phyloP scores from a whole-genome alignment of 495 filamentous ascomycete genomes.

The Tuber borchii region DNA sequence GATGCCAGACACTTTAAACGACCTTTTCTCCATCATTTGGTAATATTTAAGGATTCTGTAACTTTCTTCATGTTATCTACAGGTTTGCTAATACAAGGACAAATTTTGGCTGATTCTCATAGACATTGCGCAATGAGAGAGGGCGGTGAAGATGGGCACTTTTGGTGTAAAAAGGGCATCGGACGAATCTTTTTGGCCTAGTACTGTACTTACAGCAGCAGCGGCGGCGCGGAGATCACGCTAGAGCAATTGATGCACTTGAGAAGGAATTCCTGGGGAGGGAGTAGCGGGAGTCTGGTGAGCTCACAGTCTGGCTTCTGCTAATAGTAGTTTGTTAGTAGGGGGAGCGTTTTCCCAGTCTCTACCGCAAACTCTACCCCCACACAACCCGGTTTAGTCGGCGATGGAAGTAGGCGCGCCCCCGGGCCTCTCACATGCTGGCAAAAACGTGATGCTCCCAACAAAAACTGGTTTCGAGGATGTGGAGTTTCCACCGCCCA shows the following conservation, averaged over 20 bases:
- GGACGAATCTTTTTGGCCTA: too few relatives aligned
- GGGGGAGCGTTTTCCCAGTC: slow-evolving; percentile 2
- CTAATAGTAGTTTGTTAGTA: slow-evolving; percentile 4
- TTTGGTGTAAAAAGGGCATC: too few relatives aligned
- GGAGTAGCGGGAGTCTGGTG: slow-evolving; percentile 29
- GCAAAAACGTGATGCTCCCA: slow-evolving; percentile 36
- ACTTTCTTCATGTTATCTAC: too few relatives aligned
- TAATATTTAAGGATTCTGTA: too few relatives aligned
- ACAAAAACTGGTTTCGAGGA: slow-evolving; percentile 40
- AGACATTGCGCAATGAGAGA: too few relatives aligned
- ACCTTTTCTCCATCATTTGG: too few relatives aligned
- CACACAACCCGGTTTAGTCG: slow-evolving; percentile 7
- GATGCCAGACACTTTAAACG: too few relatives aligned
- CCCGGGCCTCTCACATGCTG: slow-evolving; percentile 31
- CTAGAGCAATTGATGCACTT: slow-evolving; percentile 19
- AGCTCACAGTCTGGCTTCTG: slow-evolving; percentile 25
- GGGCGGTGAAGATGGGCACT: too few relatives aligned
- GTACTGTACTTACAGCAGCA: not conserved
- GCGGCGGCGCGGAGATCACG: slow-evolving; percentile 1
- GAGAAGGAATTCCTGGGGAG: slow-evolving; percentile 34
- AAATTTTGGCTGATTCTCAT: too few relatives aligned
- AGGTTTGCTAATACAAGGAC: too few relatives aligned
- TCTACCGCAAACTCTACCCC: not conserved
- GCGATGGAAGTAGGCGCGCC: slow-evolving; percentile 9
- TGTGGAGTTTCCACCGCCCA: slow-evolving; percentile 10